phyloP scores from a whole-genome alignment of 345 rosid genomes.

The Physaria fendleri region DNA sequence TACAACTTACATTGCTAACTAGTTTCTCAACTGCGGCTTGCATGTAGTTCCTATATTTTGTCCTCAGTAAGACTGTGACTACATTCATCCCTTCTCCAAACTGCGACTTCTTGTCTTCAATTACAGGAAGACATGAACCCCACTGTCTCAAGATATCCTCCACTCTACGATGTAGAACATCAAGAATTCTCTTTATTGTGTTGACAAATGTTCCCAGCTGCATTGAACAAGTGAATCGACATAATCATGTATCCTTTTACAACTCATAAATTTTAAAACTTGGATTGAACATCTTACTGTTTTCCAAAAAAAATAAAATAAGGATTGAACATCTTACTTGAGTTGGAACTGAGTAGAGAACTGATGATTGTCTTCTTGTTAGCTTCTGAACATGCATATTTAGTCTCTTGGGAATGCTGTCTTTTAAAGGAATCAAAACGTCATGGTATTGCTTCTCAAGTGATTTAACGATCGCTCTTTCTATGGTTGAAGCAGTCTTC shows the following conservation, averaged over 20 bases:
- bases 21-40: slow-evolving; percentile 92
- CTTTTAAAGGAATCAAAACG: slow-evolving; percentile 75
- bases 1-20: slow-evolving; percentile 62
- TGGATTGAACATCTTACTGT: not conserved
- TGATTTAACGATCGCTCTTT: slow-evolving; percentile 79
- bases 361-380: slow-evolving; percentile 73
- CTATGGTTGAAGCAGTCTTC: slow-evolving; percentile 74
- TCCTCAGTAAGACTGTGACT: slow-evolving; percentile 74
- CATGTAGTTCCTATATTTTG: slow-evolving; percentile 88
- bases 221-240: slow-evolving; percentile 15
- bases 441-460: slow-evolving; percentile 88
- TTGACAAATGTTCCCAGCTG: slow-evolving; percentile 85
- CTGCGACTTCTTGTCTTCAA: slow-evolving; percentile 62
- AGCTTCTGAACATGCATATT: slow-evolving; percentile 95
- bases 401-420: slow-evolving; percentile 76
- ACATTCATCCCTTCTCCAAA: slow-evolving; percentile 94
- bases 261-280: not conserved
- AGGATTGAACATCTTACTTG: too few relatives aligned
- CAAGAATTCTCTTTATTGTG: slow-evolving; percentile 88
- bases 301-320: too few relatives aligned
- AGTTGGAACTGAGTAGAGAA: slow-evolving; percentile 65
- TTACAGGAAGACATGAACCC: slow-evolving; percentile 74
- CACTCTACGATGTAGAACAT: slow-evolving; percentile 70
- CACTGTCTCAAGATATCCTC: slow-evolving; percentile 81
- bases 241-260: not conserved